A percentile compares a stretch with the other conserved stretches of the same genome.
These are phyloP conservation scores for Phycomyces nitens DNA, from an alignment of 192 early-diverging fungal species.

Conservation along the genomic window DNA sequence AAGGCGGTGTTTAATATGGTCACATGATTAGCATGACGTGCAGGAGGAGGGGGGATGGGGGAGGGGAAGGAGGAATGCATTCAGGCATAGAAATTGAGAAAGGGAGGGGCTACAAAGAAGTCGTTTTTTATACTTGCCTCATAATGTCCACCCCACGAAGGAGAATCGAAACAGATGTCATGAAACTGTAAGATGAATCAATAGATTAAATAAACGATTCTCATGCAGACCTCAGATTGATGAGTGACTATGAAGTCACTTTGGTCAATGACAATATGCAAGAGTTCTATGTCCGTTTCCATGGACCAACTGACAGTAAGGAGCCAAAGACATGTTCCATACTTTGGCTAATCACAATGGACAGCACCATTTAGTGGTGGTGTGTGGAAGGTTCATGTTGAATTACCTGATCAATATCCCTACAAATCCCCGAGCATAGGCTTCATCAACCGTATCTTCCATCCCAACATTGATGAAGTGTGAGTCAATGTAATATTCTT, in stretches of 20 bases:
- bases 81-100: slow-evolving; percentile 15
- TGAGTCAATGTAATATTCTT: slow-evolving; percentile 37
- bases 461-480: slow-evolving; percentile 99
- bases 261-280: slow-evolving; percentile 99
- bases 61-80: slow-evolving; percentile 38
- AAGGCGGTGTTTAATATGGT: background rate
- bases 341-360: background rate
- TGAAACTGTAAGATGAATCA: slow-evolving; percentile 82
- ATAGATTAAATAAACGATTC: background rate
- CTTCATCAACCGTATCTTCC: slow-evolving; percentile 99
- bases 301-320: slow-evolving; percentile 93
- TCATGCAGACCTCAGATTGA: slow-evolving; percentile 62
- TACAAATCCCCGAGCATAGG: slow-evolving; percentile 99
- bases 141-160: slow-evolving; percentile 85
- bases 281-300: slow-evolving; percentile 93
- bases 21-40: no score
- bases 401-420: slow-evolving; percentile 98
- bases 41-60: no score
- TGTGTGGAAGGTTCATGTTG: slow-evolving; percentile 97
- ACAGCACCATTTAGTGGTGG: slow-evolving; percentile 92
- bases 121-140: background rate
- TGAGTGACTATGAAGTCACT: slow-evolving; percentile 99
- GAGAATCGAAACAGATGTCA: slow-evolving; percentile 97
- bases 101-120: no score
- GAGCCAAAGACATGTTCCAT: slow-evolving; percentile 6